These are phyloP conservation scores for Pyrenochaeta sp. DNA, from an alignment of 2,329 filamentous ascomycete genomes.

Conservation along the genomic window DNA sequence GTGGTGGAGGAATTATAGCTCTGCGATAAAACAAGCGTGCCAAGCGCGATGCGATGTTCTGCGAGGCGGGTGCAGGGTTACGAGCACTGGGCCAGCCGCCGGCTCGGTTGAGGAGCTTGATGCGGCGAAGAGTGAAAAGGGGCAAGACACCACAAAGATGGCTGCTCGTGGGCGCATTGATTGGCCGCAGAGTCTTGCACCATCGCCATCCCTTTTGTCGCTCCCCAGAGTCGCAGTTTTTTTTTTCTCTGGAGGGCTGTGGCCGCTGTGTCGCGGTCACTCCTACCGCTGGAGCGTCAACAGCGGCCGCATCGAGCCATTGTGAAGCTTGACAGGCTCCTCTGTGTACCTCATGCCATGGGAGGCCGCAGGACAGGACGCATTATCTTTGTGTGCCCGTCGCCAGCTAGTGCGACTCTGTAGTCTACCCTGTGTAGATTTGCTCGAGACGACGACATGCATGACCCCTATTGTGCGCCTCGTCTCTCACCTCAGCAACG, in stretches of 20 bases:
- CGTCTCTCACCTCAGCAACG: constrained; percentile 11
- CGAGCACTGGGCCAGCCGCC: not conserved
- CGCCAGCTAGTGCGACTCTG: constrained; percentile 27
- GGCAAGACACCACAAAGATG: constrained; percentile 22
- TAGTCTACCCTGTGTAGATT: constrained; percentile 14
- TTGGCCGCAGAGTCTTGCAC: constrained; percentile 24
- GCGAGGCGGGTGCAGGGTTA: constrained; percentile 15
- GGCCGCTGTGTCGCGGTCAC: not conserved
- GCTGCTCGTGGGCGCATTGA: constrained; percentile 30
- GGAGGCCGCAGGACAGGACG: constrained; percentile 22
- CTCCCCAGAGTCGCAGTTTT: not conserved
- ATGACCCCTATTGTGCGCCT: constrained; percentile 29
- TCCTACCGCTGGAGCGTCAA: not conserved
- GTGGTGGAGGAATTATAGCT: constrained; percentile 37
- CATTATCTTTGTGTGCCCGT: constrained; percentile 19
- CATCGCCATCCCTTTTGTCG: constrained; percentile 1
- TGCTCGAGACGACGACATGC: constrained; percentile 22
- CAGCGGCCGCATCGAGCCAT: constrained; percentile 15
- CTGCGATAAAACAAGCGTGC: constrained; percentile 34
- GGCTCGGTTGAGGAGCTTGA: constrained; percentile 10
- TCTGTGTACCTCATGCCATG: constrained; percentile 7
- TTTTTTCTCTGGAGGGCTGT: not conserved
- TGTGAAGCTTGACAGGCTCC: constrained; percentile 15
- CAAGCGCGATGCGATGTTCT: constrained; percentile 32
- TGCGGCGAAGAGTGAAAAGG: constrained; percentile 33